Percentiles rank a stretch among this genome's conserved stretches.
Conservation (phyloP, 768 basidiomycete genomes). For the Amanita pallidorosea region DNA sequence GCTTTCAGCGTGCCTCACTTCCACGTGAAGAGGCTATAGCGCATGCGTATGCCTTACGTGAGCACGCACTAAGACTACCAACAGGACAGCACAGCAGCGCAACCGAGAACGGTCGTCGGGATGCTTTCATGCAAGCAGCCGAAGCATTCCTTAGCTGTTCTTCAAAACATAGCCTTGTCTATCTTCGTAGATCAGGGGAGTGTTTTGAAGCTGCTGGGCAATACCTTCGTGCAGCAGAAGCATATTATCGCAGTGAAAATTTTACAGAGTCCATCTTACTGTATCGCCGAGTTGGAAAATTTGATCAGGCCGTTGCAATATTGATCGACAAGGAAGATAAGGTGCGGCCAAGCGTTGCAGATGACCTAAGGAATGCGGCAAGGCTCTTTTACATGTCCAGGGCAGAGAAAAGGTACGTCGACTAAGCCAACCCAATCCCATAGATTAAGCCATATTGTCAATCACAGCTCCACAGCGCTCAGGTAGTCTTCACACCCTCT, state of each 20-base stretch:
- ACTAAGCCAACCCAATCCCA: constrained; percentile 12
- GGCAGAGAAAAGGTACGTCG: constrained; percentile 24
- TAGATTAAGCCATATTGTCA: neutral
- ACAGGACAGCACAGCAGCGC: neutral
- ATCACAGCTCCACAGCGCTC: neutral
- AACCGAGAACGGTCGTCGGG: constrained; percentile 12
- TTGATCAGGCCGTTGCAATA: constrained; percentile 42
- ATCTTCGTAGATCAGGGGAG: constrained; percentile 32
- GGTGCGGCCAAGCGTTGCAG: constrained; percentile 21
- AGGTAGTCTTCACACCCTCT: neutral
- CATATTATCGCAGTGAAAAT: constrained; percentile 29
- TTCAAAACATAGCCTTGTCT: constrained; percentile 20
- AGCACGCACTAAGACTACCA: constrained; percentile 31
- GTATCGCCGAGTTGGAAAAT: constrained; percentile 38
- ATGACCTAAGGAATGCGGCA: constrained; percentile 30
- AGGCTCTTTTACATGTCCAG: constrained; percentile 33
- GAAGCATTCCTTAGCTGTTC: constrained; percentile 34
- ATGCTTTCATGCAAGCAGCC: constrained; percentile 35
- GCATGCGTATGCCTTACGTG: constrained; percentile 41
- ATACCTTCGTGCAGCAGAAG: constrained; percentile 30
- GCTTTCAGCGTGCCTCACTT: constrained; percentile 27
- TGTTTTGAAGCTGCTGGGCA: constrained; percentile 33
- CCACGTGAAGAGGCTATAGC: constrained; percentile 33
- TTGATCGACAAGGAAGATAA: constrained; percentile 21
- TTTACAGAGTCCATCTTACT: constrained; percentile 32